Base-by-base conservation (phyloP, 805 yeast species). In the Starmerella apis region DNA sequence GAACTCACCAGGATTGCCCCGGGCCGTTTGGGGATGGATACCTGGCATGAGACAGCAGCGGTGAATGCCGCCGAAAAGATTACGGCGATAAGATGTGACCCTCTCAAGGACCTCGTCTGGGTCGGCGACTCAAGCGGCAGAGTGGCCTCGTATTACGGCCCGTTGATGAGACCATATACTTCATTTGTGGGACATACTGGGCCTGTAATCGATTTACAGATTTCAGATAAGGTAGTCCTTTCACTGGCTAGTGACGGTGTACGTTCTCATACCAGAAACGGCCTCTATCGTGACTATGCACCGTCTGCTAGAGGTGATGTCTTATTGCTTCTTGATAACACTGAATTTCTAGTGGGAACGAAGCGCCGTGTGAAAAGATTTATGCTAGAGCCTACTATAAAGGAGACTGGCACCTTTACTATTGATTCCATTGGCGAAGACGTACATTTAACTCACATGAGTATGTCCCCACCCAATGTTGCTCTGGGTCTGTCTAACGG, bases 31-130 rank as follows among this genome's bases (percentile, higher is more conserved):
- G 33, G 24, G 32, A 59, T 59, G 63, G 59, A 59, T 44, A 49
- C 46, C 33, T 60, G 63, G 63, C 56, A 55, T 28, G 63, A 60
- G 49, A 48, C 53, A 31, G 56, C 58, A 19, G 56, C 50, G 11
- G 51, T 43, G 6, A 50, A 35, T 11, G 45, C 36, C 66, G 53
- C 4, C 63, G 66, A 7, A 66, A 55, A 69, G 49, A 18, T 71
- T 63, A 23, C 76, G 70, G 60, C 70, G 71, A 57, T 72, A 7
- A 25, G 49, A 24, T 48, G 42, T 38, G 63, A 60, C 20, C 57
- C 59, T 7, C 27, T 38, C 27, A 46, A 52, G 23, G 92, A 88
- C 58, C 68, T 92, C 41, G 62, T 88, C 1, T 90, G 97, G 97
- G 72, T 81, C 1, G 95, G 94, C 16, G 92, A 85, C 62, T 64